A percentile compares a stretch with the other conserved stretches of the same genome.
Evolutionary conservation across 164 flowering plant species (phyloP).

Genomic region (Euptelea pleiosperma): DNA sequence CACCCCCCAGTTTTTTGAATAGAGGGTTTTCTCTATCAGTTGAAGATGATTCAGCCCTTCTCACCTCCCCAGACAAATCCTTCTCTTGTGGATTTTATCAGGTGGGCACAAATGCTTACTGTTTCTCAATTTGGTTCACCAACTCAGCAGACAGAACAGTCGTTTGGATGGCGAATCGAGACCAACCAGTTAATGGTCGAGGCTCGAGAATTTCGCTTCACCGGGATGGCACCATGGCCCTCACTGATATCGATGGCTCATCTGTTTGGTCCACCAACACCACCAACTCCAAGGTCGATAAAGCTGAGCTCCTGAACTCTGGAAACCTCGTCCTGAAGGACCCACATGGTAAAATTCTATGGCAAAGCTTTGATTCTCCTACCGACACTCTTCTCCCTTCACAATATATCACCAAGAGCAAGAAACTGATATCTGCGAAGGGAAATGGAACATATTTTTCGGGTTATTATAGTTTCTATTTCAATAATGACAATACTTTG

Average conservation of each 20-base stretch:
- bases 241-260: slow-evolving; percentile 12
- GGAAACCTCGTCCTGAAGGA: slow-evolving; percentile 17
- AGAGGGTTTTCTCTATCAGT: slow-evolving; percentile 18
- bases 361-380: slow-evolving; percentile 22
- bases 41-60: slow-evolving; percentile 13
- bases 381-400: slow-evolving; percentile 23
- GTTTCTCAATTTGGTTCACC: slow-evolving; percentile 25
- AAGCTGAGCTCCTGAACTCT: slow-evolving; percentile 14
- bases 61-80: slow-evolving; percentile 17
- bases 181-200: slow-evolving; percentile 14
- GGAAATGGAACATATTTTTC: slow-evolving; percentile 7
- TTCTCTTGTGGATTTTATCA: slow-evolving; percentile 19
- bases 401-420: slow-evolving; percentile 16
- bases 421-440: slow-evolving; percentile 8
- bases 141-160: slow-evolving; percentile 13
- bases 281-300: slow-evolving; percentile 1
- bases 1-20: not conserved
- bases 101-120: slow-evolving; percentile 21
- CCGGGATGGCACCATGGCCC: slow-evolving; percentile 12
- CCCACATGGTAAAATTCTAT: not conserved
- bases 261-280: slow-evolving; percentile 16
- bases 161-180: slow-evolving; percentile 22
- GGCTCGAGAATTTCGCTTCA: slow-evolving; percentile 10
- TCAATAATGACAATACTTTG: slow-evolving; percentile 15
- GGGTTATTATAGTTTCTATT: slow-evolving; percentile 13